Conservation (phyloP, 306 rosid species). For the Chamaecrista fasciculata region DNA sequence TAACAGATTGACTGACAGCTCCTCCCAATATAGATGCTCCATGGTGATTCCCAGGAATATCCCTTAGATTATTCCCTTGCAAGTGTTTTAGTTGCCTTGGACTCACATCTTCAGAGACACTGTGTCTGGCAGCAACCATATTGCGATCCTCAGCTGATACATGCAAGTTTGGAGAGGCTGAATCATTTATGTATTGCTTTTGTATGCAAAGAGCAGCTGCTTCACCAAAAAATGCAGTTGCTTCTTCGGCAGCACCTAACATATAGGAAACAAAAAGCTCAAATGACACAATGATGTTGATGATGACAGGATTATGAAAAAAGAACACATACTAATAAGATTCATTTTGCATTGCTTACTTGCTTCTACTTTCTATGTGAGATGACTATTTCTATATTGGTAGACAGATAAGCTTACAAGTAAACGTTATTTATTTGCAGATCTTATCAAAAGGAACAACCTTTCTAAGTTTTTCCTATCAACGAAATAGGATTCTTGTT, state of each 20-base stretch:
- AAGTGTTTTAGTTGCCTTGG: conserved; percentile 64
- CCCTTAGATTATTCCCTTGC: conserved; percentile 60
- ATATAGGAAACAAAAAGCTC: conserved; percentile 20
- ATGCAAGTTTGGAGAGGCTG: conserved; percentile 47
- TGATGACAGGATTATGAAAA: not conserved
- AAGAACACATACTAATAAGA: conserved; percentile 8
- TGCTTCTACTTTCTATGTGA: not conserved
- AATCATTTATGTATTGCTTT: conserved; percentile 69
- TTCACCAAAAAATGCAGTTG: conserved; percentile 85
- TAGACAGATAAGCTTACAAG: conserved; percentile 17
- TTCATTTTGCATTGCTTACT: conserved; percentile 8
- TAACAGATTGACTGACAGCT: conserved; percentile 54
- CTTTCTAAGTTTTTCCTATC: not conserved
- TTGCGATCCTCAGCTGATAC: conserved; percentile 58
- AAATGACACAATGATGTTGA: not conserved
- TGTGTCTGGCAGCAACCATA: conserved; percentile 51
- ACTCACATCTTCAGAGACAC: conserved; percentile 56
- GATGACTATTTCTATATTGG: conserved; percentile 12
- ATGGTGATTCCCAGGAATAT: conserved; percentile 69
- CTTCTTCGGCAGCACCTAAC: conserved; percentile 95
- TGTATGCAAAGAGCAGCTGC: conserved; percentile 82
- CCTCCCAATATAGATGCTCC: conserved; percentile 60
- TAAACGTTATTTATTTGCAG: not conserved
- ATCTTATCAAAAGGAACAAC: not conserved
- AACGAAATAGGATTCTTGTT: not conserved